Conservation (phyloP, 73 alveolate genomes). For the Uronychia setigera region DNA sequence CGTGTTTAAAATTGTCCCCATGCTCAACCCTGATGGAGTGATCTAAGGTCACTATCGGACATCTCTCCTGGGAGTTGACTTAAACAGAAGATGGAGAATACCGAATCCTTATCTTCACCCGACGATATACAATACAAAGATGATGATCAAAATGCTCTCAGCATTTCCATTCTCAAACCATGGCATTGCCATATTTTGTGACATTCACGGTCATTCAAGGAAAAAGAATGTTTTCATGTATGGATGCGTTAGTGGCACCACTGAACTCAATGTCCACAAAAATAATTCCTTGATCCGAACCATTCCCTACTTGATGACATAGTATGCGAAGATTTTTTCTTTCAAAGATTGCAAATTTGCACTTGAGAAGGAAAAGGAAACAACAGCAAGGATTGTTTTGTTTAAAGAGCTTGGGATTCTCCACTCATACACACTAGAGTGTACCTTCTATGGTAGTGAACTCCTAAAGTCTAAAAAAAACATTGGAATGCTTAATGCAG, state of each 20-base stretch:
- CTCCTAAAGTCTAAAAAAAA: not conserved
- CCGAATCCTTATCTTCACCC: conserved; percentile 85
- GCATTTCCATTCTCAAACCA: conserved; percentile 15
- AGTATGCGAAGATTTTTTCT: conserved; percentile 44
- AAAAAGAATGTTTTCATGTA: conserved; percentile 57
- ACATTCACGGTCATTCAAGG: conserved; percentile 85
- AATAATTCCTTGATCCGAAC: conserved; percentile 39
- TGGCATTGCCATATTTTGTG: conserved; percentile 57
- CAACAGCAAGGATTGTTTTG: conserved; percentile 73
- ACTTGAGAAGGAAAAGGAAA: conserved; percentile 61
- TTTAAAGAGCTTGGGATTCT: conserved; percentile 64
- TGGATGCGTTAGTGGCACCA: conserved; percentile 37
- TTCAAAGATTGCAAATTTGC: conserved; percentile 71
- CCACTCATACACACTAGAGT: conserved; percentile 66
- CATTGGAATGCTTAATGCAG: not conserved
- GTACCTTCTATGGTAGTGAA: conserved; percentile 68
- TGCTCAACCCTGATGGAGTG: conserved; percentile 98
- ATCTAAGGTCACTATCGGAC: conserved; percentile 93
- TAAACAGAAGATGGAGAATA: conserved; percentile 89
- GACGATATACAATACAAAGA: conserved; percentile 72
- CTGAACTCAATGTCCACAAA: conserved; percentile 21
- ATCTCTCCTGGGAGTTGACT: conserved; percentile 91
- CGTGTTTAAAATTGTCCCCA: conserved; percentile 83
- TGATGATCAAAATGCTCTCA: conserved; percentile 65
- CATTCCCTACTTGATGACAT: conserved; percentile 50